Percentiles rank a stretch among this genome's conserved stretches.
Evolutionary conservation across 1,284 basidiomycete species (phyloP).

Genomic region (Rhodotorula mucilaginosa): DNA sequence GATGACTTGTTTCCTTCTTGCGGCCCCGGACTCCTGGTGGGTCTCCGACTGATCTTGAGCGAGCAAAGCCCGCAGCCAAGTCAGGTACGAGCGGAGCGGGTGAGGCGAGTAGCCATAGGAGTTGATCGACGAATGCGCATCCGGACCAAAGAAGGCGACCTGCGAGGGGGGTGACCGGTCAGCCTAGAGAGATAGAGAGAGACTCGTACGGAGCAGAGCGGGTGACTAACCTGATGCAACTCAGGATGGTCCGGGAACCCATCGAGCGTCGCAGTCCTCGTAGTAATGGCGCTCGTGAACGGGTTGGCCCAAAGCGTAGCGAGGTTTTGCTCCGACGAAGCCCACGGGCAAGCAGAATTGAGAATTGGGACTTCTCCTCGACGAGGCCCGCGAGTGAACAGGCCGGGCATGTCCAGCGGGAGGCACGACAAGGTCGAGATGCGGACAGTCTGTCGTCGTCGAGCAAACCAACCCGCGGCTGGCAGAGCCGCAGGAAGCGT

Average conservation of each 20-base stretch:
- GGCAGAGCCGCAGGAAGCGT: background rate
- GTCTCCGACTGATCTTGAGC: too few relatives aligned
- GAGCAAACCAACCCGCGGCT: background rate
- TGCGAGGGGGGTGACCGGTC: background rate
- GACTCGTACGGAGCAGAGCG: too few relatives aligned
- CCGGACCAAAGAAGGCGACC: conserved; percentile 42
- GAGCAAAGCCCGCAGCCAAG: conserved; percentile 56
- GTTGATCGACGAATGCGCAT: conserved; percentile 62
- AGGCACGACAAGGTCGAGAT: too few relatives aligned
- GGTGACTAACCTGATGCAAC: conserved; percentile 52
- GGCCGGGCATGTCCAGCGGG: background rate
- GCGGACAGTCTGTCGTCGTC: too few relatives aligned
- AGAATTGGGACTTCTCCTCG: conserved; percentile 51
- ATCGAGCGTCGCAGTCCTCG: conserved; percentile 65
- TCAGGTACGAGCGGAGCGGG: conserved; percentile 62
- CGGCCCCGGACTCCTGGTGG: conserved; percentile 50
- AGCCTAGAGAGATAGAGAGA: too few relatives aligned
- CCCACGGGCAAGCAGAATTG: conserved; percentile 75
- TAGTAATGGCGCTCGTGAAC: conserved; percentile 70
- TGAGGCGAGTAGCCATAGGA: conserved; percentile 77
- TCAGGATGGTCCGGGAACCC: conserved; percentile 64
- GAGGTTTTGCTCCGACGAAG: conserved; percentile 64
- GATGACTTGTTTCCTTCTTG: conserved; percentile 63
- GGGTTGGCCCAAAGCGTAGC: conserved; percentile 62
- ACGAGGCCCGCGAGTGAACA: conserved; percentile 13